Percentiles rank a stretch among this genome's conserved stretches.
These are phyloP conservation scores for Mycena latifolia DNA, from an alignment of 768 basidiomycete species.

Conservation along the genomic window DNA sequence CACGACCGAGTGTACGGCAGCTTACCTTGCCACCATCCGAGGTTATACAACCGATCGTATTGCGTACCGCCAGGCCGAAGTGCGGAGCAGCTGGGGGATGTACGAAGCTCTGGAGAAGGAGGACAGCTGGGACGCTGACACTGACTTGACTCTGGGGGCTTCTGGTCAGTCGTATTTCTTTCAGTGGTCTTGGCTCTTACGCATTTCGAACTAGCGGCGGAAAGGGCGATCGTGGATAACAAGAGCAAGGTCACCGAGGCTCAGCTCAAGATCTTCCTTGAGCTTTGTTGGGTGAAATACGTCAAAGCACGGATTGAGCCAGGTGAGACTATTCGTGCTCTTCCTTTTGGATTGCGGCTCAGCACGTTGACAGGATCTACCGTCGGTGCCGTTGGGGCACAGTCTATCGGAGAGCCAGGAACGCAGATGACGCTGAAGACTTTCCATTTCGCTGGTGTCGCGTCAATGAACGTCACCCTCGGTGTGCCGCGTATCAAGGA, in stretches of 20 bases:
- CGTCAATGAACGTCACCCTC: slow-evolving; percentile 99
- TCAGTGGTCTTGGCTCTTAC: slow-evolving; percentile 17
- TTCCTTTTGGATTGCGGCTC: background rate
- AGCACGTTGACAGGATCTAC: slow-evolving; percentile 79
- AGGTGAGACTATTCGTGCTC: slow-evolving; percentile 57
- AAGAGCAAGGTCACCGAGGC: slow-evolving; percentile 87
- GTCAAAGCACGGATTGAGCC: slow-evolving; percentile 97
- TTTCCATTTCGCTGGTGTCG: slow-evolving; percentile 99
- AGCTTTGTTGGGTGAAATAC: slow-evolving; percentile 92
- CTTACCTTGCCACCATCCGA: slow-evolving; percentile 77
- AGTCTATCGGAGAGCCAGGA: slow-evolving; percentile 99
- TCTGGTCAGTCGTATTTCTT: slow-evolving; percentile 61
- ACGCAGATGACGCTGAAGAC: slow-evolving; percentile 99
- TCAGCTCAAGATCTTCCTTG: slow-evolving; percentile 84
- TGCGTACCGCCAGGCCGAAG: slow-evolving; percentile 71
- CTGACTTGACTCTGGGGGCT: slow-evolving; percentile 82
- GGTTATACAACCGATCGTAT: slow-evolving; percentile 79
- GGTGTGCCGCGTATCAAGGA: slow-evolving; percentile 99
- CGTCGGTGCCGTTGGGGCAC: slow-evolving; percentile 98
- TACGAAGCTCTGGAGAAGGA: slow-evolving; percentile 82
- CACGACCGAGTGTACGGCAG: slow-evolving; percentile 74
- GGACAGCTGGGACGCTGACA: slow-evolving; percentile 82
- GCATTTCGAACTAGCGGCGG: slow-evolving; percentile 58
- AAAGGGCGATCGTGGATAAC: slow-evolving; percentile 87
- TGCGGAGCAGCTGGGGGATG: slow-evolving; percentile 83